A percentile compares a stretch with the other conserved stretches of the same genome.
Evolutionary conservation across 208 protist genomes (phyloP).

Genomic region (Leishmania tropica): DNA sequence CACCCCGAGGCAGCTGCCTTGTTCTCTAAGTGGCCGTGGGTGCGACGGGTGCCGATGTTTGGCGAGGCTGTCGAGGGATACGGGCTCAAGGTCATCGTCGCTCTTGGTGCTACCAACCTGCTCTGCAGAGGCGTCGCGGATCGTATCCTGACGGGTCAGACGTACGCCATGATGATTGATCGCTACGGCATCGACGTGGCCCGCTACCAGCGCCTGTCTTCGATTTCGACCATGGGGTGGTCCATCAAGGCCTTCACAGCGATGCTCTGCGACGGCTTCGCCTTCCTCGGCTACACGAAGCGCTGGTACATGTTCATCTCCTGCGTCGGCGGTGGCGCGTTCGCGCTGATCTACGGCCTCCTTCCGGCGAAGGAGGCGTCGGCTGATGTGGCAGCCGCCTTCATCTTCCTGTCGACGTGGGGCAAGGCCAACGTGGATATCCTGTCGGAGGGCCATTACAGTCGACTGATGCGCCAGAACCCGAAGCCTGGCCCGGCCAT

Average conservation of each 20-base stretch:
- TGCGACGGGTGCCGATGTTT: slow-evolving; percentile 50
- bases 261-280: slow-evolving; percentile 63
- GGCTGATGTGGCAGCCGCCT: slow-evolving; percentile 34
- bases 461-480: slow-evolving; percentile 53
- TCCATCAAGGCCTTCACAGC: slow-evolving; percentile 71
- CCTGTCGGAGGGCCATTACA: slow-evolving; percentile 82
- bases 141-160: slow-evolving; percentile 39
- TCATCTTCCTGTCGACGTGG: slow-evolving; percentile 60
- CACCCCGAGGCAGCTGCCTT: slow-evolving; percentile 39
- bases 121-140: slow-evolving; percentile 61
- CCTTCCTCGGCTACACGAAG: slow-evolving; percentile 75
- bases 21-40: slow-evolving; percentile 33
- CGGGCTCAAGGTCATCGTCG: slow-evolving; percentile 34
- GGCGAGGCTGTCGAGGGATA: slow-evolving; percentile 43
- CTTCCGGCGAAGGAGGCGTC: slow-evolving; percentile 44
- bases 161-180: slow-evolving; percentile 50
- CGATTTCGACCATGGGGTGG: no score
- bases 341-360: slow-evolving; percentile 50
- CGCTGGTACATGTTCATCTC: slow-evolving; percentile 68
- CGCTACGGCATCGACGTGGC: slow-evolving; percentile 38
- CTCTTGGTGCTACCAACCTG: slow-evolving; percentile 52
- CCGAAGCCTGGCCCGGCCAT: slow-evolving; percentile 51
- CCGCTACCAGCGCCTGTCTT: slow-evolving; percentile 71
- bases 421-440: slow-evolving; percentile 77
- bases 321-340: slow-evolving; percentile 38